These are phyloP conservation scores for Canariomyces notabilis DNA, from an alignment of 2,329 filamentous ascomycete species.

Conservation along the genomic window DNA sequence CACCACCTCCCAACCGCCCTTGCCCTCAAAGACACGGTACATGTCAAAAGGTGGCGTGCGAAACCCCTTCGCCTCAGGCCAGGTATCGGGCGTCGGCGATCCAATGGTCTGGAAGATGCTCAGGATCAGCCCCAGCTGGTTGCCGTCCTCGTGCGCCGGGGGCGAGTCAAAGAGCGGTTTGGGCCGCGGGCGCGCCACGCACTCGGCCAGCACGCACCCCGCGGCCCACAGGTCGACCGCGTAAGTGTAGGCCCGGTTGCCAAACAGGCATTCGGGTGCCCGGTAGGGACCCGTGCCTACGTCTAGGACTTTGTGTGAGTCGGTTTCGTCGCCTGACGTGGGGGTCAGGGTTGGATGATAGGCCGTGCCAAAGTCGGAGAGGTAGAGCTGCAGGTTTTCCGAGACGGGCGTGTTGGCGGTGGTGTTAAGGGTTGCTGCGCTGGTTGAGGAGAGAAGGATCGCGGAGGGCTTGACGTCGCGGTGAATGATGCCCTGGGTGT, in stretches of 20 bases:
- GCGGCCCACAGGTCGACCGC: conserved; percentile 85
- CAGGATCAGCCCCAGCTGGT: conserved; percentile 82
- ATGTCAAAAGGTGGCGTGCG: conserved; percentile 80
- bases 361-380: conserved; percentile 89
- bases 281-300: conserved; percentile 91
- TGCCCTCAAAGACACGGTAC: conserved; percentile 68
- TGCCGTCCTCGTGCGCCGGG: conserved; percentile 68
- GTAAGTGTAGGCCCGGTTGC: conserved; percentile 64
- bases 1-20: conserved; percentile 63
- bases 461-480: conserved; percentile 93
- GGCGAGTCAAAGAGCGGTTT: conserved; percentile 78
- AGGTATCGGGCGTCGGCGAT: conserved; percentile 71
- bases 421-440: conserved; percentile 43
- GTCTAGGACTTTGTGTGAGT: conserved; percentile 73
- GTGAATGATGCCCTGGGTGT: conserved; percentile 75
- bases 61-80: conserved; percentile 73
- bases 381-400: conserved; percentile 39
- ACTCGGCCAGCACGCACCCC: conserved; percentile 81
- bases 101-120: conserved; percentile 91
- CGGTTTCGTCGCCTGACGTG: conserved; percentile 51
- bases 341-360: conserved; percentile 63
- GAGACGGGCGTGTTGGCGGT: conserved; percentile 46
- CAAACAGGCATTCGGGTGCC: conserved; percentile 85
- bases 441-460: conserved; percentile 60
- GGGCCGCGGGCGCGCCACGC: conserved; percentile 46